Conservation (phyloP, 768 basidiomycete genomes). For the Termitomyces sp. region DNA sequence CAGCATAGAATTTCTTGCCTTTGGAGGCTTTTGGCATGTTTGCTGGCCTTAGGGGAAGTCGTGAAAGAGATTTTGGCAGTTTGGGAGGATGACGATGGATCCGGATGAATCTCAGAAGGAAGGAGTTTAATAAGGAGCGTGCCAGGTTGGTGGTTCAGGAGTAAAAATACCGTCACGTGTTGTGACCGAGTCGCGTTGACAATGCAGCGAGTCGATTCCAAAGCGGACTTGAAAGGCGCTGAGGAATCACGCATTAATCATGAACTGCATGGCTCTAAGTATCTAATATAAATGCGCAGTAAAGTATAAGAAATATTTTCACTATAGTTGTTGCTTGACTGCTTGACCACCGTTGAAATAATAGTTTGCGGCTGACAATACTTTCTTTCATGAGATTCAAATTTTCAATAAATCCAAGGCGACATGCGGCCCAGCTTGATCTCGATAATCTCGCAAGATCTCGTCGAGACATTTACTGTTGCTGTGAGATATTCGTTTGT, state of each 20-base stretch:
- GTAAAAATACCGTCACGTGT: slow-evolving; percentile 4
- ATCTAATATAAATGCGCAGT: not conserved
- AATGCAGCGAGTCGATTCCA: not conserved
- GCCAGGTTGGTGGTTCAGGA: slow-evolving; percentile 4
- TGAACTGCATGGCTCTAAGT: not conserved
- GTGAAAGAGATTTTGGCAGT: not conserved
- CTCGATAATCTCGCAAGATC: not conserved
- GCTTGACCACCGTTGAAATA: not conserved
- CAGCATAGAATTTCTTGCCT: slow-evolving; percentile 61
- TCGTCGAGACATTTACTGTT: not conserved
- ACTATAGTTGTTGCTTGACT: not conserved
- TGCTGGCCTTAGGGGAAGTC: not conserved
- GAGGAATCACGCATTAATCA: not conserved
- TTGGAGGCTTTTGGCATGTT: slow-evolving; percentile 26
- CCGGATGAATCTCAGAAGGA: slow-evolving; percentile 3
- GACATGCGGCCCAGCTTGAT: not conserved
- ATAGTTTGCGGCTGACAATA: not conserved
- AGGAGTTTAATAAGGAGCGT: slow-evolving; percentile 1
- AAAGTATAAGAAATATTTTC: not conserved
- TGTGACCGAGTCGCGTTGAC: slow-evolving; percentile 2
- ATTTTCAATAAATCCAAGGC: not conserved
- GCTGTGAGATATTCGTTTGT: not conserved
- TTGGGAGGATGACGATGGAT: slow-evolving; percentile 5
- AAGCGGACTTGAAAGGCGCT: not conserved
- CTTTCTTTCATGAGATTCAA: not conserved